Conservation (phyloP, 345 rosid genomes). For the Noccaea caerulescens region DNA sequence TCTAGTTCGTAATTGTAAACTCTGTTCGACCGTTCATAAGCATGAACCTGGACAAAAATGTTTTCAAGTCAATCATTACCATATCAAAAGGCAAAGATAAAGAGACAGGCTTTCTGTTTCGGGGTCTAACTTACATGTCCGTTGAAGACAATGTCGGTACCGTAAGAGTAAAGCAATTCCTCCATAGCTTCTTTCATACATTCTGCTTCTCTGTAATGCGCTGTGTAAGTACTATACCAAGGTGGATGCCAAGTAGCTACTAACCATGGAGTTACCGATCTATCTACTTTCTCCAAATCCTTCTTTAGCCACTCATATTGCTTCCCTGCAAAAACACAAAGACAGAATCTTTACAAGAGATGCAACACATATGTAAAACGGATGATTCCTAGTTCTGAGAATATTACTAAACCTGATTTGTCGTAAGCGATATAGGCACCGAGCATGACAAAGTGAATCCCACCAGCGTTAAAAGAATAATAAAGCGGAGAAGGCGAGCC, state of each 20-base stretch:
- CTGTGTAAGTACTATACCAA: constrained; percentile 83
- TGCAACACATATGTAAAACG: background rate
- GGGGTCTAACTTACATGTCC: constrained; percentile 61
- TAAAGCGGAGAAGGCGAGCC: constrained; percentile 74
- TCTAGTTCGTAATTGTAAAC: constrained; percentile 78
- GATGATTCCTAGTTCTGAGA: constrained; percentile 1
- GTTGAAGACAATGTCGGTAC: constrained; percentile 82
- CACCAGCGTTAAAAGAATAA: constrained; percentile 92
- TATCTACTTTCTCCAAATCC: constrained; percentile 62
- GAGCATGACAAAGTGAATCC: constrained; percentile 88
- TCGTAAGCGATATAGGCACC: constrained; percentile 70
- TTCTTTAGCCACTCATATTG: constrained; percentile 83
- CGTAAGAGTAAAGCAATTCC: constrained; percentile 62
- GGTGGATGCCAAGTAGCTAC: constrained; percentile 88
- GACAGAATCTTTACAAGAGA: background rate
- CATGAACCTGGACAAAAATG: constrained; percentile 63
- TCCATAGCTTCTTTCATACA: constrained; percentile 94
- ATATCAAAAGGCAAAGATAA: background rate
- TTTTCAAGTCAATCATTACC: background rate
- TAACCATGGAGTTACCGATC: constrained; percentile 82
- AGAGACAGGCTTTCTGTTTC: background rate
- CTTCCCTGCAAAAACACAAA: constrained; percentile 52
- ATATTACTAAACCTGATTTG: constrained; percentile 52
- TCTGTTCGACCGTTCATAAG: constrained; percentile 90
- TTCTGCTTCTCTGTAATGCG: constrained; percentile 92